Evolutionary conservation across 1,139 yeast genomes (phyloP).

Genomic region (Yamadazyma diospyri): DNA sequence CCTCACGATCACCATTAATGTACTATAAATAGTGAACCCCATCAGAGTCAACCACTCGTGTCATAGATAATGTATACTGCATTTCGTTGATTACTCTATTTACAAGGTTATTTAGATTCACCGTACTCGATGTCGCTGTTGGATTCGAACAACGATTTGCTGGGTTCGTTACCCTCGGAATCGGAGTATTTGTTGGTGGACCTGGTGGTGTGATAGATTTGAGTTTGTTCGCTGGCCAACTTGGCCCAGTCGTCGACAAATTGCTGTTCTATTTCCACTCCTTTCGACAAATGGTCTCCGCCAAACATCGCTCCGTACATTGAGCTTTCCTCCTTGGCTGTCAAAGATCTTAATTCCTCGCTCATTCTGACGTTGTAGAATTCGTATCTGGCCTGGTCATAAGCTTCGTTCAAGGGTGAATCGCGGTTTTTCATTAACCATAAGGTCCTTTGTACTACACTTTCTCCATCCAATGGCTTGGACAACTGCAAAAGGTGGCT

Average conservation of each 20-base stretch:
- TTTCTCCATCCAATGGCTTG: slow-evolving; percentile 83
- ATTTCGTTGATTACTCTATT: slow-evolving; percentile 4
- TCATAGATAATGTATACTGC: slow-evolving; percentile 3
- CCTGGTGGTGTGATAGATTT: slow-evolving; percentile 38
- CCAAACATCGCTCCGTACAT: slow-evolving; percentile 82
- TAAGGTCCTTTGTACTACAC: slow-evolving; percentile 88
- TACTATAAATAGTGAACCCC: background rate
- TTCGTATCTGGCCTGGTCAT: slow-evolving; percentile 83
- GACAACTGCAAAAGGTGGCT: slow-evolving; percentile 65
- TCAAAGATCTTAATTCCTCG: slow-evolving; percentile 72
- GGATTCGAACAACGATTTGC: slow-evolving; percentile 30
- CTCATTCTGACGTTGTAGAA: slow-evolving; percentile 83
- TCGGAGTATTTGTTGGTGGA: slow-evolving; percentile 28
- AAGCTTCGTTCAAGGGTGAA: slow-evolving; percentile 52
- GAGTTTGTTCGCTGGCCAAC: slow-evolving; percentile 62
- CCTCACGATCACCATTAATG: slow-evolving; percentile 28
- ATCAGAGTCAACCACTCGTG: background rate
- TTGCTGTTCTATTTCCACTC: slow-evolving; percentile 67
- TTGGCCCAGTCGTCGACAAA: slow-evolving; percentile 70
- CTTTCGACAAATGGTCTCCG: slow-evolving; percentile 58
- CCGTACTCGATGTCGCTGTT: slow-evolving; percentile 6
- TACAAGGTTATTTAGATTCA: slow-evolving; percentile 4
- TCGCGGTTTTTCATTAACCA: slow-evolving; percentile 50
- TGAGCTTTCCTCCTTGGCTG: slow-evolving; percentile 77
- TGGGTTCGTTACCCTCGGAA: slow-evolving; percentile 19